phyloP scores from a whole-genome alignment of 805 yeast genomes.

The Wickerhamiella australiensis region DNA sequence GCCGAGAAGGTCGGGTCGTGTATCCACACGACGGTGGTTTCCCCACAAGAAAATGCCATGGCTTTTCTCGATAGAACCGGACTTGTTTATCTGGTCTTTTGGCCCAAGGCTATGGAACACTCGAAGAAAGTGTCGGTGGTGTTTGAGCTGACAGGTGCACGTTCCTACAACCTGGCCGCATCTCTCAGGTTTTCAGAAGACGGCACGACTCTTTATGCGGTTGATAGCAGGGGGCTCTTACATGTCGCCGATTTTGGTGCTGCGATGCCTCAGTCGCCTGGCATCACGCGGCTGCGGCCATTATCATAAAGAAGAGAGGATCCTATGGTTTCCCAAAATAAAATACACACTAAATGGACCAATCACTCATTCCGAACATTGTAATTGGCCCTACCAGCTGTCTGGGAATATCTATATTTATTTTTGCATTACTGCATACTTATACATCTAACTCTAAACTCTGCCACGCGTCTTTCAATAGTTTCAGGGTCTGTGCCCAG shows the following conservation, averaged over 20 bases:
- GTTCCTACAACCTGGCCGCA: conserved; percentile 64
- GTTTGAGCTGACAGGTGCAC: conserved; percentile 69
- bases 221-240: conserved; percentile 72
- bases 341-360: too few species aligned
- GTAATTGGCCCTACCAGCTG: too few species aligned
- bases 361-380: too few species aligned
- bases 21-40: conserved; percentile 59
- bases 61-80: conserved; percentile 77
- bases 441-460: conserved; percentile 1
- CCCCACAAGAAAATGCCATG: conserved; percentile 78
- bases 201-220: conserved; percentile 63
- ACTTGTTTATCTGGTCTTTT: conserved; percentile 51
- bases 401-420: background rate
- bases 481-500: conserved; percentile 1
- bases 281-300: conserved; percentile 26
- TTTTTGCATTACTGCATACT: background rate
- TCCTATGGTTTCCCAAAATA: too few species aligned
- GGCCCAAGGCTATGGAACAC: conserved; percentile 36
- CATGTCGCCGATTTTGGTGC: conserved; percentile 80
- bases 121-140: conserved; percentile 48
- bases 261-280: conserved; percentile 50
- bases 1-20: conserved; percentile 71
- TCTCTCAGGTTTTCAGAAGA: conserved; percentile 61
- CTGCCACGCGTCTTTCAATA: background rate
- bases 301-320: conserved; percentile 13